These are phyloP conservation scores for Pythium apleroticum DNA, from an alignment of 352 stramenopile species.

Conservation along the genomic window DNA sequence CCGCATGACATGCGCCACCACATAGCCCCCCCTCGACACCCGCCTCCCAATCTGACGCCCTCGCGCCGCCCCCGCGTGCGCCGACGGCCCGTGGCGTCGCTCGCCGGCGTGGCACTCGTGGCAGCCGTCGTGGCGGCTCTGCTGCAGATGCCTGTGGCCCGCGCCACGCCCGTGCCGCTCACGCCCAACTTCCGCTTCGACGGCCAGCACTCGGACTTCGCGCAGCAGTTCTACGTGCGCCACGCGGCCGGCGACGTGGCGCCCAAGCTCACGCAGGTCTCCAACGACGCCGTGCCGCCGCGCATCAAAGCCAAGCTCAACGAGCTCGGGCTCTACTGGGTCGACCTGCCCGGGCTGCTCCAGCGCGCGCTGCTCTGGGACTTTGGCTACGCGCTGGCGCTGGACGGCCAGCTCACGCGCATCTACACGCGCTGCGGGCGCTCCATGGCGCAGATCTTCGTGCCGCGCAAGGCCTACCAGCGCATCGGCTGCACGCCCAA, in stretches of 20 bases:
- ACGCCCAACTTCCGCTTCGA: conserved; percentile 51
- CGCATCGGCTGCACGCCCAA: conserved; percentile 45
- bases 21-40: not conserved
- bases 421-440: conserved; percentile 66
- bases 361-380: conserved; percentile 74
- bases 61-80: not conserved
- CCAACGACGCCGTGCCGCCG: conserved; percentile 26
- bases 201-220: conserved; percentile 63
- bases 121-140: not conserved
- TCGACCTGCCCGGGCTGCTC: conserved; percentile 49
- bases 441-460: conserved; percentile 68
- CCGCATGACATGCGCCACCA: conserved; percentile 18
- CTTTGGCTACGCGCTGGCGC: conserved; percentile 53
- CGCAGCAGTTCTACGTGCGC: conserved; percentile 65
- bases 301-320: conserved; percentile 34
- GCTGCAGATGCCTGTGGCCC: not conserved
- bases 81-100: not conserved
- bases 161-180: conserved; percentile 32
- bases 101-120: not conserved
- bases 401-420: conserved; percentile 31
- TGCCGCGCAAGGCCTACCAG: conserved; percentile 54
- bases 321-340: conserved; percentile 41
- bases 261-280: conserved; percentile 32
- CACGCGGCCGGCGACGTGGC: conserved; percentile 36
- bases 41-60: not conserved